Evolutionary conservation across 768 basidiomycete species (phyloP), one percentile per base, ranked within the genome.

Genomic region (Auriscalpium orientale): DNA sequence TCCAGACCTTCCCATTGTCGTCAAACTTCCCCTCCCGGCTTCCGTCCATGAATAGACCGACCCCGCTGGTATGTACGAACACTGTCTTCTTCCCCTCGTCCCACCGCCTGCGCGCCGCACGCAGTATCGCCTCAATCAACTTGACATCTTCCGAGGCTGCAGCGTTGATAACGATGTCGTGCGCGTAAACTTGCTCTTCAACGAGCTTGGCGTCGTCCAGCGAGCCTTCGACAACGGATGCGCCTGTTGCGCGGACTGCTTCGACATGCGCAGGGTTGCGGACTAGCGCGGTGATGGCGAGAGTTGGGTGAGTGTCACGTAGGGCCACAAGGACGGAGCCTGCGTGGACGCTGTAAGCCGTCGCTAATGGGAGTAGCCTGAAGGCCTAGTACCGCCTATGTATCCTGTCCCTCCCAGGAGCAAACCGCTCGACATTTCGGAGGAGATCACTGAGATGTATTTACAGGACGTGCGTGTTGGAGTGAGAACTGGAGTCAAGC

Each of bases 371-470:
- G 33, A 51, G 21, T 13, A 40, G 38, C 33, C 12, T 21, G 40
- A 43, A 18, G n/a, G n/a, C 40, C 40, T 43, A 43, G 21, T 6
- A 58, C 58, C 55, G 16, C 58, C 58, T 8, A 58, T 15, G 46
- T 56, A 58, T 21, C 58, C 58, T n/a, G 58, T 56, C 12, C 45
- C 58, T 15, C 58, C 58, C 4, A 58, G 11, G 45, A 47, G 56
- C 50, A 58, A 58, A 20, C 47, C 55, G 40, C 36, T 58, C 13
- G 46, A 6, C 58, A 58, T 58, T 28, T 28, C 22, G 2, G 22
- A 5, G 2, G 2, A 28, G 2, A 28, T 28, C 22, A 5, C 5
- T 2, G 5, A 28, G 22, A 28, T 2, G 5, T 28, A 28, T 5
- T 28, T 28, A 28, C 22, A 28, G 22, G 2, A 28, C 22, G 22